Conservation (phyloP, 208 protist species). For the Trypanosoma vivax region DNA sequence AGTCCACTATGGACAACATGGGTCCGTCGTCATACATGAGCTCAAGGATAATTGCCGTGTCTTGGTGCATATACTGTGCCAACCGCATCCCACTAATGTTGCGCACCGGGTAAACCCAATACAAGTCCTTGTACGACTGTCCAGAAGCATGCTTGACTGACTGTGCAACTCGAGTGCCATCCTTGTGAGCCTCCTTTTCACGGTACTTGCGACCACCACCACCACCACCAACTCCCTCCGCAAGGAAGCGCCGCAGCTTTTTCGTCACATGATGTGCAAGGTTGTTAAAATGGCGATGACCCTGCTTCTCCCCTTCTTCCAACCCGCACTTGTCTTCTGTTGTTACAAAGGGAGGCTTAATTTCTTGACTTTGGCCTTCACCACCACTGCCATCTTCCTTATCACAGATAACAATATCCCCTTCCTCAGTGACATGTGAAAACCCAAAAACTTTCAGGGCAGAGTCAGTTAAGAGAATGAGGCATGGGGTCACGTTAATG, state of each 20-base stretch:
- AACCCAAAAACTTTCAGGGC: slow-evolving; percentile 66
- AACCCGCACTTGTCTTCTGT: background rate
- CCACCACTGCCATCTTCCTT: slow-evolving; percentile 15
- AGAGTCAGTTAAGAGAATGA: slow-evolving; percentile 69
- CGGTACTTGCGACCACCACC: slow-evolving; percentile 3
- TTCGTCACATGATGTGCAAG: slow-evolving; percentile 46
- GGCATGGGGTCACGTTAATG: slow-evolving; percentile 76
- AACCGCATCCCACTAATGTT: slow-evolving; percentile 56
- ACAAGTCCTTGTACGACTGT: slow-evolving; percentile 55
- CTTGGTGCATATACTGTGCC: slow-evolving; percentile 81
- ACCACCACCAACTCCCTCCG: slow-evolving; percentile 14
- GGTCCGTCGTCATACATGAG: slow-evolving; percentile 63
- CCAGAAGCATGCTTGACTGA: slow-evolving; percentile 75
- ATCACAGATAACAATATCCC: slow-evolving; percentile 82
- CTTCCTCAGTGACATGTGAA: slow-evolving; percentile 59
- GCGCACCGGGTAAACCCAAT: slow-evolving; percentile 54
- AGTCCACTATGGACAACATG: slow-evolving; percentile 78
- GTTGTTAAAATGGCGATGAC: slow-evolving; percentile 11
- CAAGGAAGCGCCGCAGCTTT: slow-evolving; percentile 66
- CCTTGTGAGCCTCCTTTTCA: slow-evolving; percentile 30
- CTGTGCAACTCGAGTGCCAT: slow-evolving; percentile 75
- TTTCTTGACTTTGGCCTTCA: background rate
- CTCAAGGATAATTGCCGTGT: slow-evolving; percentile 70
- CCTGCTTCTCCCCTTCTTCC: background rate
- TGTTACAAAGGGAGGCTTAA: background rate